Conservation (phyloP, 208 protist genomes). For the Leishmania lainsoni region DNA sequence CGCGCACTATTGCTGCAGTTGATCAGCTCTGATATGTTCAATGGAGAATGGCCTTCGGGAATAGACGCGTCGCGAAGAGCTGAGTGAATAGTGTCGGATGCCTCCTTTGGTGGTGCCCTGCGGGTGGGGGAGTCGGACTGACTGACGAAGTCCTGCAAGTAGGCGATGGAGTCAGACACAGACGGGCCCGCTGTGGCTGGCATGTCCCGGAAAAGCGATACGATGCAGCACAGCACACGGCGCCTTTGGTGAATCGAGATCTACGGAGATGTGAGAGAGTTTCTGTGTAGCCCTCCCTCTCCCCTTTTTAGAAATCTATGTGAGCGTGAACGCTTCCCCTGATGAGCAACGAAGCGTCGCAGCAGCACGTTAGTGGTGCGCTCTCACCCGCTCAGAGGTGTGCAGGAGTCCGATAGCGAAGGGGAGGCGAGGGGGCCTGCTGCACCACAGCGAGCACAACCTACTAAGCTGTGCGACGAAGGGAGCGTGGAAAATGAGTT, state of each 20-base stretch:
- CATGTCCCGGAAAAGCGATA: slow-evolving; percentile 3
- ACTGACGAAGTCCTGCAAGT: slow-evolving; percentile 31
- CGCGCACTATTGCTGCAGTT: slow-evolving; percentile 3
- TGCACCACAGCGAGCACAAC: background rate
- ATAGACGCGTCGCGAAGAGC: background rate
- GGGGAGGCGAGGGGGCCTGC: background rate
- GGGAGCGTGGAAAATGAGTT: background rate
- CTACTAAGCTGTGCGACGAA: background rate
- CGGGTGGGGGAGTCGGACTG: background rate
- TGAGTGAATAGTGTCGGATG: background rate
- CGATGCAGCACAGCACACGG: background rate
- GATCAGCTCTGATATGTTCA: background rate
- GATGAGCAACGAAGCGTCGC: background rate
- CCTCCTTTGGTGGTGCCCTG: background rate
- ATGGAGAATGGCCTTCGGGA: background rate
- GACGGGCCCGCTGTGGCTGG: slow-evolving; percentile 8
- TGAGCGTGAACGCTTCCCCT: background rate
- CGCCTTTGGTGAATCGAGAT: background rate
- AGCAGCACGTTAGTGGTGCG: background rate
- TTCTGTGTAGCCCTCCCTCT: no score
- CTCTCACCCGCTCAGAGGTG: background rate
- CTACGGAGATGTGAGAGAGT: background rate
- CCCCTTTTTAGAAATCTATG: background rate
- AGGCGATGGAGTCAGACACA: slow-evolving; percentile 39
- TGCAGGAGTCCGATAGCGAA: background rate